Base-by-base conservation (phyloP, 208 protist species). In the Acanthamoeba royreba region DNA sequence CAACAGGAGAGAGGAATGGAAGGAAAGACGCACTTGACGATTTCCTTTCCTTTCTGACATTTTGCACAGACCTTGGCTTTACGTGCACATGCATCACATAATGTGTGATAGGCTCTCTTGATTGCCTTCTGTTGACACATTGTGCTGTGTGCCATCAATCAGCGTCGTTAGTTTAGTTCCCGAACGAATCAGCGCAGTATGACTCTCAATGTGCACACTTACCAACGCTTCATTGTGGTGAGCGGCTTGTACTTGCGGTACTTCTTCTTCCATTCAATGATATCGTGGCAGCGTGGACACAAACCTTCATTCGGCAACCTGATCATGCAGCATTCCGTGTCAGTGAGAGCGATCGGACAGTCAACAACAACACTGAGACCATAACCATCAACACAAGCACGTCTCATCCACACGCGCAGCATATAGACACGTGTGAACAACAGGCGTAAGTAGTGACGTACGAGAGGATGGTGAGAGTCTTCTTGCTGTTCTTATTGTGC, bases 201-300 rank as follows among this genome's bases (percentile, higher is more conserved):
- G 28, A 46, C 28, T 49, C n/a, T 7, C 38, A 90, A 90, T 28
- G 5, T n/a, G 45, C 40, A 3, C 1, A 31, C 52, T 28, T 94
- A 95, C 94, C 97, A 98, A 49, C 93, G 94, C 47, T 89, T 95
- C 28, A 95, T 88, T 4, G 81, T 58, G 40, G 95, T 97, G 66
- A 98, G 87, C 63, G 97, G 97, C 87, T 98, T 98, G 92, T 98
- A 98, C 87, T 97, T 98, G 72, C 97, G 94, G 79, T 96, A 98
- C 81, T 92, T 93, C 90, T 98, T 98, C 66, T 94, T 95, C 97
- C 97, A 98, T 69, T 97, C 96, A 28, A 98, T 96, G 28, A 95
- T 89, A 35, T 98, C 95, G 61, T 95, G 52, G 91, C 97, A 98
- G 22, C 43, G 85, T 22, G 45, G 77, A 55, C 97, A 98, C 19